Evolutionary conservation across 352 stramenopile species (phyloP).

Genomic region (Thalassiosira hispida): DNA sequence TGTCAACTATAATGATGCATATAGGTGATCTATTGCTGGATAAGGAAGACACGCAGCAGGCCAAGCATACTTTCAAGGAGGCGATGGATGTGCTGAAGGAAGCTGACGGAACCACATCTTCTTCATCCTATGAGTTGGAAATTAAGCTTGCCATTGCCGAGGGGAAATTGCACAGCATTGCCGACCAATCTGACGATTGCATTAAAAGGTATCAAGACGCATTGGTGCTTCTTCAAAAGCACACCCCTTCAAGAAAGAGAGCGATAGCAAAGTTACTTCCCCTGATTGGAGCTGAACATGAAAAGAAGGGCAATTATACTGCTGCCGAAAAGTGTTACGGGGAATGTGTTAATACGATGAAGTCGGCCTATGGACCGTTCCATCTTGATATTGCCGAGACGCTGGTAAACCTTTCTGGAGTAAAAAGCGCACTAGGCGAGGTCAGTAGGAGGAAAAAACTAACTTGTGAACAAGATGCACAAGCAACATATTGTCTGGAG

Average conservation of each 20-base stretch:
- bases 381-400: slow-evolving; percentile 76
- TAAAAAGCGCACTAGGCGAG: slow-evolving; percentile 20
- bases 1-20: slow-evolving; percentile 57
- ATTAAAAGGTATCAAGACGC: slow-evolving; percentile 74
- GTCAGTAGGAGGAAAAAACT: background rate
- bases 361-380: slow-evolving; percentile 67
- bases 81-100: slow-evolving; percentile 59
- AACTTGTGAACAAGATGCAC: slow-evolving; percentile 40
- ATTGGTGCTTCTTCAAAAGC: slow-evolving; percentile 61
- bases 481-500: slow-evolving; percentile 61
- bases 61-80: slow-evolving; percentile 72
- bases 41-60: slow-evolving; percentile 59
- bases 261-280: slow-evolving; percentile 66
- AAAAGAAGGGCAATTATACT: slow-evolving; percentile 57
- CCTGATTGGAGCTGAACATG: slow-evolving; percentile 65
- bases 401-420: slow-evolving; percentile 54
- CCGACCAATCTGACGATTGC: slow-evolving; percentile 45
- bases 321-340: slow-evolving; percentile 67
- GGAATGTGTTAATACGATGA: slow-evolving; percentile 64
- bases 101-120: slow-evolving; percentile 33
- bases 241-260: slow-evolving; percentile 59
- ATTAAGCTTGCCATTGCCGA: slow-evolving; percentile 55
- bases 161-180: slow-evolving; percentile 65
- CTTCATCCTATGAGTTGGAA: background rate
- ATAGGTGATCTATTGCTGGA: slow-evolving; percentile 74